Evolutionary conservation across 352 stramenopile species (phyloP), one percentile per base, ranked within the genome.

Genomic region (Albugo laibachii): DNA sequence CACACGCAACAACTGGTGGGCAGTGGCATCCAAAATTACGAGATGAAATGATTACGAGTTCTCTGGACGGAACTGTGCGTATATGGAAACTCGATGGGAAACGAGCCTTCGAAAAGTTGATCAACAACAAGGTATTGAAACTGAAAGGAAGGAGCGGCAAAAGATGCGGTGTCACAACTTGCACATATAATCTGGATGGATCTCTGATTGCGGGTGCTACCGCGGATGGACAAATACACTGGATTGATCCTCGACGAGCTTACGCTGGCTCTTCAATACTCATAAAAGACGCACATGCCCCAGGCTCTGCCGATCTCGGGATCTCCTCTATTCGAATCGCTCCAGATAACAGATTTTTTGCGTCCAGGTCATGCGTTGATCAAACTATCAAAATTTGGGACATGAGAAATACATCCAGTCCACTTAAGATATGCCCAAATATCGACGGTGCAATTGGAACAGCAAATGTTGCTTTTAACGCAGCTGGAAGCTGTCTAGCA

Each of bases 371-470:
- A 0, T 85, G 72, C 41, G 56, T 66, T 5, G 78, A 92, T 31
- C 73, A 88, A 47, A 84, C 56, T 2, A 55, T 92, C 38, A 92
- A 88, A 48, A 56, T 92, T 3, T 92, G 75, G 78, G 75, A 92
- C 56, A 37, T 87, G 27, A 71, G 75, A 40, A 80, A 84, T 19
- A 44, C 66, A 0, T 61, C 59, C 12, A 53, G 72, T 19, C 66
- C 69, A 14, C 6, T 88, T 31, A 91, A 88, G 48, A 61, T 59
- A 3, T 86, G 78, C 37, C 36, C 41, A 13, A 57, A 51, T 12
- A 63, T 87, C 13, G 72, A 84, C 31, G 69, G 66, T 10, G 73
- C 88, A 6, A 81, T 82, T 49, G 70, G 69, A 5, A 80, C 69
- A 11, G 77, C 73, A 49, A 91, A 91, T 45, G 37, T 87, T 35